Evolutionary conservation across 805 yeast species (phyloP).

Genomic region (Lipomyces chichibuensis): DNA sequence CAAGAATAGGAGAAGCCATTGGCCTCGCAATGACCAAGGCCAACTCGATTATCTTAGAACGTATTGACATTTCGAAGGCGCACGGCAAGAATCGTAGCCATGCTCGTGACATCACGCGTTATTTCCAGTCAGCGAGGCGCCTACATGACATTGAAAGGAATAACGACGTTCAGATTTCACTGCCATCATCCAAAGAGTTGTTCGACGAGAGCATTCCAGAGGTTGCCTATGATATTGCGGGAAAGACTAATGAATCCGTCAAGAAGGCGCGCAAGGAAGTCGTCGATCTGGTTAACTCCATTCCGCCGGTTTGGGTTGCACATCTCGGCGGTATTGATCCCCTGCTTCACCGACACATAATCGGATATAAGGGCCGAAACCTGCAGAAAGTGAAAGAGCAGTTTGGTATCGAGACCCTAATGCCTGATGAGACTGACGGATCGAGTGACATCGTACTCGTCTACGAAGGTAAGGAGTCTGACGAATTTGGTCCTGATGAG

Average conservation of each 20-base stretch:
- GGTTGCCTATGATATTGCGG: slow-evolving; percentile 66
- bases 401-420: slow-evolving; percentile 56
- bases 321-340: slow-evolving; percentile 67
- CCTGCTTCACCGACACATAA: slow-evolving; percentile 57
- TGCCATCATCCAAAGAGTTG: slow-evolving; percentile 54
- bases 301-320: slow-evolving; percentile 67
- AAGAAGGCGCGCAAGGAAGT: slow-evolving; percentile 72
- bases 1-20: slow-evolving; percentile 63
- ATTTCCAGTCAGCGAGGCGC: slow-evolving; percentile 49
- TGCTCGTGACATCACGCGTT: slow-evolving; percentile 73
- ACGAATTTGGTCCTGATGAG: slow-evolving; percentile 65
- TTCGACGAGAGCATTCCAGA: slow-evolving; percentile 45
- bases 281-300: slow-evolving; percentile 70
- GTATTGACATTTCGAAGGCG: slow-evolving; percentile 83
- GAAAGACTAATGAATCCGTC: slow-evolving; percentile 53
- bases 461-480: slow-evolving; percentile 49
- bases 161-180: slow-evolving; percentile 50
- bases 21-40: slow-evolving; percentile 63
- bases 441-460: slow-evolving; percentile 57
- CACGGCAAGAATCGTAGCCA: slow-evolving; percentile 65
- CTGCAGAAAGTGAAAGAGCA: slow-evolving; percentile 42
- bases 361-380: slow-evolving; percentile 43
- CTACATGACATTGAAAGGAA: slow-evolving; percentile 49
- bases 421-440: slow-evolving; percentile 50
- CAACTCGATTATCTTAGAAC: slow-evolving; percentile 60